Conservation (phyloP, 148 eudicot species). For the Beta vulgaris region DNA sequence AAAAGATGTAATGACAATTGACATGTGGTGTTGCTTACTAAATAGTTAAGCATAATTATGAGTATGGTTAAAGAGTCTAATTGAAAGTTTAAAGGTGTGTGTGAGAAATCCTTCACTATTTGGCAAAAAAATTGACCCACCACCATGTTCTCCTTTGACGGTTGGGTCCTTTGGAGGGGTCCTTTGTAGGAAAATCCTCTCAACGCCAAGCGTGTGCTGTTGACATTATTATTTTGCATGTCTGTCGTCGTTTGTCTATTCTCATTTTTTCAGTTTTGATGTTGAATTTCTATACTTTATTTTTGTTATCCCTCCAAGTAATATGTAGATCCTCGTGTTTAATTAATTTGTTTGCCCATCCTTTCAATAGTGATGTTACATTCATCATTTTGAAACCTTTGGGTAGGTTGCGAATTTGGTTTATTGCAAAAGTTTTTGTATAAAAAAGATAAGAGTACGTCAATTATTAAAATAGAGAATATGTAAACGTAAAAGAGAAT, state of each 20-base stretch:
- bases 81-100: slow-evolving; percentile 7
- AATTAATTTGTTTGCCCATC: too few relatives aligned
- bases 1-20: slow-evolving; percentile 21
- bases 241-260: slow-evolving; percentile 12
- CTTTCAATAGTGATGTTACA: too few relatives aligned
- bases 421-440: too few relatives aligned
- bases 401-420: too few relatives aligned
- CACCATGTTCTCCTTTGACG: slow-evolving; percentile 24
- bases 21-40: slow-evolving; percentile 35
- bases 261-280: not conserved
- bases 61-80: slow-evolving; percentile 34
- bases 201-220: slow-evolving; percentile 30
- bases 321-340: too few relatives aligned
- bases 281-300: too few relatives aligned
- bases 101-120: not conserved
- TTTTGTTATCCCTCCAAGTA: too few relatives aligned
- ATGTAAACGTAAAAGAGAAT: too few relatives aligned
- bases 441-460: too few relatives aligned
- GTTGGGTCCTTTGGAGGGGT: not conserved
- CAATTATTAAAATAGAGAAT: too few relatives aligned
- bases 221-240: slow-evolving; percentile 13
- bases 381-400: too few relatives aligned
- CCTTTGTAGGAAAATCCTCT: slow-evolving; percentile 9
- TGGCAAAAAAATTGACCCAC: slow-evolving; percentile 6
- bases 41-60: slow-evolving; percentile 31